Conservation (phyloP, 352 stramenopile genomes). For the Phytophthora idaei region DNA sequence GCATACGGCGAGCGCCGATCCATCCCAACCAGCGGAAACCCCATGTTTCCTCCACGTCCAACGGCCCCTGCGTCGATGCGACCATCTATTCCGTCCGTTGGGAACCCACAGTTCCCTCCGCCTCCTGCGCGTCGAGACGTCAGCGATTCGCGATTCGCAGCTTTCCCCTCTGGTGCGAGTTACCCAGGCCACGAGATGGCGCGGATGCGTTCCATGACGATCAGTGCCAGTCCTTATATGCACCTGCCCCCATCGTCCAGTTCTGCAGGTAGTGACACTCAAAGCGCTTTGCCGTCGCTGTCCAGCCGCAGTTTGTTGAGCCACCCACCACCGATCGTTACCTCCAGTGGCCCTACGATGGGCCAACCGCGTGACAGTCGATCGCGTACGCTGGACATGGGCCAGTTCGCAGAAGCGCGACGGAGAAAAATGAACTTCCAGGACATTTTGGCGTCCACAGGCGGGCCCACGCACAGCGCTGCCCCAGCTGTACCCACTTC, state of each 20-base stretch:
- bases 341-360: constrained; percentile 53
- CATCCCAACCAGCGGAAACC: constrained; percentile 65
- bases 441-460: constrained; percentile 79
- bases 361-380: constrained; percentile 76
- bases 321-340: constrained; percentile 30
- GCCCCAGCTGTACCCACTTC: constrained; percentile 19
- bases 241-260: constrained; percentile 25
- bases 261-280: constrained; percentile 16
- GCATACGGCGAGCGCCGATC: constrained; percentile 62
- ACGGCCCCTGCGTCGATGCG: constrained; percentile 31
- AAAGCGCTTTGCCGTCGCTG: constrained; percentile 60
- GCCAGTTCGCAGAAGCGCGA: constrained; percentile 74
- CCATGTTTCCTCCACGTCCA: constrained; percentile 74
- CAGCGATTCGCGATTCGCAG: constrained; percentile 38
- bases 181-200: constrained; percentile 39
- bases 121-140: constrained; percentile 51
- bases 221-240: constrained; percentile 58
- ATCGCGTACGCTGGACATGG: constrained; percentile 88
- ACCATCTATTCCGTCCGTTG: constrained; percentile 56
- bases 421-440: constrained; percentile 90
- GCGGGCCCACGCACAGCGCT: constrained; percentile 14
- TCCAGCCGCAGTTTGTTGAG: constrained; percentile 54
- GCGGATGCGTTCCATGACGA: constrained; percentile 68
- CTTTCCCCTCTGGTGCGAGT: constrained; percentile 23
- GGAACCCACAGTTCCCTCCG: constrained; percentile 65